Percentiles rank a stretch among this genome's conserved stretches.
These are phyloP conservation scores for Colletotrichum sp. DNA, from an alignment of 2,329 filamentous ascomycete species.

Conservation along the genomic window DNA sequence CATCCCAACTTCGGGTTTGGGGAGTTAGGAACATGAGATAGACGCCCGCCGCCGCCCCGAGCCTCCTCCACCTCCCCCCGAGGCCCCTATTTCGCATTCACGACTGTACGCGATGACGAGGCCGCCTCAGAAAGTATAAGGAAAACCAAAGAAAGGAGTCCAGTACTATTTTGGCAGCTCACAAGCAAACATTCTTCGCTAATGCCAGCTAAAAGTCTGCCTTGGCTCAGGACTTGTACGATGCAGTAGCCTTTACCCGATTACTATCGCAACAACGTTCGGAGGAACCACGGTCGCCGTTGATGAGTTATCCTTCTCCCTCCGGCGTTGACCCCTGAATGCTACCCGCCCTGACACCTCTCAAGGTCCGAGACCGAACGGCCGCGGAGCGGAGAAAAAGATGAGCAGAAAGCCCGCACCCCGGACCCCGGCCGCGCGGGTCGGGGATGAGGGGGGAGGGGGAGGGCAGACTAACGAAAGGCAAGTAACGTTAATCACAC, in stretches of 20 bases:
- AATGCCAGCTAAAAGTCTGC: not conserved
- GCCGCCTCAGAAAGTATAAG: not conserved
- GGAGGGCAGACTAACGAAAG: not conserved
- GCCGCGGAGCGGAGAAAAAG: not conserved
- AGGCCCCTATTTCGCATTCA: not conserved
- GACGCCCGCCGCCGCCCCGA: not conserved
- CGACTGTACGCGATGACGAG: not conserved
- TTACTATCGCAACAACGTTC: not conserved
- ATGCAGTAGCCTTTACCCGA: not conserved
- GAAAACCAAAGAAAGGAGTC: not conserved
- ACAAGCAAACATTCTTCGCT: not conserved
- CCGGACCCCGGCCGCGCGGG: not conserved
- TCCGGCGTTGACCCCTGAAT: not conserved
- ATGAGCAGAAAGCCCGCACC: not conserved
- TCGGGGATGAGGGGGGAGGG: not conserved
- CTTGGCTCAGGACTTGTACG: not conserved
- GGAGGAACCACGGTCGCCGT: not conserved
- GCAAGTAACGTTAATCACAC: not conserved
- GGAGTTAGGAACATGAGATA: not conserved
- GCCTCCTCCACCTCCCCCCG: not conserved
- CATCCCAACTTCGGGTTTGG: not conserved
- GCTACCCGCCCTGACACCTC: not conserved
- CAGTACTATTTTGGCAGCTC: not conserved
- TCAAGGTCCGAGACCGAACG: not conserved
- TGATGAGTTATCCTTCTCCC: not conserved